These are phyloP conservation scores for Saccharomycopsis sp. DNA, from an alignment of 805 yeast species.

Conservation along the genomic window DNA sequence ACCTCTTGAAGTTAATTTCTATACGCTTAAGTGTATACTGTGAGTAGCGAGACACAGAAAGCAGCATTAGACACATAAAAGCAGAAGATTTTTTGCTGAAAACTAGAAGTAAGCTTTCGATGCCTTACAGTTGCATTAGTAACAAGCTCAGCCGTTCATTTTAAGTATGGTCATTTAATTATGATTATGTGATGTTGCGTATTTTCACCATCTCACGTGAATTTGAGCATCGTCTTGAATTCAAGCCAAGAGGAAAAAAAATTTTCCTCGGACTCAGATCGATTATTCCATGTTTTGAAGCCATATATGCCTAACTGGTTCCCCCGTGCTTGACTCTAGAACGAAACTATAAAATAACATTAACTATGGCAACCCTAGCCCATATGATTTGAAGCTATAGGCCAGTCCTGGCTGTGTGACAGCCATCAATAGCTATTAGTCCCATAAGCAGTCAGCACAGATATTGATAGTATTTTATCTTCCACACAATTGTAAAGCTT, in stretches of 20 bases:
- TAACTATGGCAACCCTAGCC: too few relatives aligned
- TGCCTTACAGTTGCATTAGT: background rate
- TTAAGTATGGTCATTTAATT: background rate
- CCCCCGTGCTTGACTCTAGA: background rate
- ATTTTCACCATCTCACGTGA: background rate
- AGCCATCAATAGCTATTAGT: background rate
- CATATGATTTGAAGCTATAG: too few relatives aligned
- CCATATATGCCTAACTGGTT: too few relatives aligned
- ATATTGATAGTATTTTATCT: too few relatives aligned
- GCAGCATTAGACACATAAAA: background rate
- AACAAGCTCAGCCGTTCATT: background rate
- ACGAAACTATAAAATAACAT: background rate
- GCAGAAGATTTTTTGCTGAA: background rate
- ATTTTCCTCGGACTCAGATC: background rate
- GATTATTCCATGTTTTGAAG: background rate
- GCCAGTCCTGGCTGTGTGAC: too few relatives aligned
- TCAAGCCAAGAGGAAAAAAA: background rate
- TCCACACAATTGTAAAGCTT: too few relatives aligned
- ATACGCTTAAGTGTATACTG: too few relatives aligned
- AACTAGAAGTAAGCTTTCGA: background rate
- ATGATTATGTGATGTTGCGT: background rate
- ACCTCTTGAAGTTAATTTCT: background rate
- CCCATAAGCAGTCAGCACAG: too few relatives aligned
- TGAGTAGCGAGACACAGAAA: background rate
- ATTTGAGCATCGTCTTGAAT: background rate